These are phyloP conservation scores for Phoenix roebelenii DNA, from an alignment of 176 grass and related monocot species.

Conservation along the genomic window DNA sequence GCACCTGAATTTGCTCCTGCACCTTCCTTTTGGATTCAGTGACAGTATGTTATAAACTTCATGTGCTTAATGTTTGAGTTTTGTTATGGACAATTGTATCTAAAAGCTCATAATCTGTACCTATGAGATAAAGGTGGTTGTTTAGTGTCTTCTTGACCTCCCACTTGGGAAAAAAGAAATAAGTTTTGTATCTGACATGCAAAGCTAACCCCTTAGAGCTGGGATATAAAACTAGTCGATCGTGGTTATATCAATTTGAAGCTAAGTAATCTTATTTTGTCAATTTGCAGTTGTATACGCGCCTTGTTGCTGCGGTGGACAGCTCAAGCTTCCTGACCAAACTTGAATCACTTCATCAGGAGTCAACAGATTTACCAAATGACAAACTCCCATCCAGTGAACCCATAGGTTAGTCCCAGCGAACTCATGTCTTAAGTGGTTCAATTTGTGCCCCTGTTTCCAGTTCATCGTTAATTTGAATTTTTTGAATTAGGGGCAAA, in stretches of 20 bases:
- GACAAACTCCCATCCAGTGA: slow-evolving; percentile 21
- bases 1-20: too few species aligned
- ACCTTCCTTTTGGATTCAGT: too few species aligned
- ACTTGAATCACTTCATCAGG: slow-evolving; percentile 47
- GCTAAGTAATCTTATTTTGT: slow-evolving; percentile 6
- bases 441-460: too few species aligned
- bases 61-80: too few species aligned
- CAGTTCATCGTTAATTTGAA: not conserved
- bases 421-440: not conserved
- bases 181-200: too few species aligned
- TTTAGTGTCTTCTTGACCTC: too few species aligned
- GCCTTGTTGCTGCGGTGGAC: slow-evolving; percentile 50
- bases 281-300: slow-evolving; percentile 51
- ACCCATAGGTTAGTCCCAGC: slow-evolving; percentile 31
- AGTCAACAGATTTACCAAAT: slow-evolving; percentile 18
- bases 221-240: slow-evolving; percentile 1
- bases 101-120: too few species aligned
- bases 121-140: too few species aligned
- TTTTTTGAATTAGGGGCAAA: slow-evolving; percentile 19
- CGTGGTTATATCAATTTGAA: slow-evolving; percentile 3
- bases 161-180: too few species aligned
- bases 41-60: too few species aligned
- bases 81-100: too few species aligned
- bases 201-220: too few species aligned
- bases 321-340: slow-evolving; percentile 55